Percentiles rank a stretch among this genome's conserved stretches.
Evolutionary conservation across 1,284 basidiomycete species (phyloP).

Genomic region (Apiotrichum laibachii): DNA sequence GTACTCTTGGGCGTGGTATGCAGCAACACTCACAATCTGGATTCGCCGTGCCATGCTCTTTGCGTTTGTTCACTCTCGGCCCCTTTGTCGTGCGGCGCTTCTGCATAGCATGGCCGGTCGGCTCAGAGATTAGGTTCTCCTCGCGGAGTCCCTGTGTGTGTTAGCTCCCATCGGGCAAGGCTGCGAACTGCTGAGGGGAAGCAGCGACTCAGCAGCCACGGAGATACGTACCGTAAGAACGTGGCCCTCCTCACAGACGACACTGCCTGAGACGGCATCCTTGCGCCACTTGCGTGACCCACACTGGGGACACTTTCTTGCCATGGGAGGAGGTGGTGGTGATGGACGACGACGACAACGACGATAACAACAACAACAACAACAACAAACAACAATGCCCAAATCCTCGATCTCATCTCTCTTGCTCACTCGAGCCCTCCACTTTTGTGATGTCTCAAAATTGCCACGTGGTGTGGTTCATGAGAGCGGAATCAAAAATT

Average conservation of each 20-base stretch:
- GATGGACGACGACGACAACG: not conserved
- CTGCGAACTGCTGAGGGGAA: too few relatives aligned
- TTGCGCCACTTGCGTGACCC: constrained; percentile 48
- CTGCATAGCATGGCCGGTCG: constrained; percentile 32
- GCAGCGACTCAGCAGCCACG: too few relatives aligned
- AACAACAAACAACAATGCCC: not conserved
- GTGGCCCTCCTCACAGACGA: constrained; percentile 51
- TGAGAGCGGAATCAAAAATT: constrained; percentile 22
- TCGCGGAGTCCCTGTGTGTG: constrained; percentile 39
- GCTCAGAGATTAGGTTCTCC: constrained; percentile 40
- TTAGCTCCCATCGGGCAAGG: not conserved
- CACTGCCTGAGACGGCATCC: constrained; percentile 39
- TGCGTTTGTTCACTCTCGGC: constrained; percentile 29
- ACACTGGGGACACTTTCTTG: constrained; percentile 42
- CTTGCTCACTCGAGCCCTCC: not conserved
- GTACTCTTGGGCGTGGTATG: not conserved
- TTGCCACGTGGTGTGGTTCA: constrained; percentile 13
- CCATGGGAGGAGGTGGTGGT: constrained; percentile 27
- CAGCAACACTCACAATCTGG: constrained; percentile 32
- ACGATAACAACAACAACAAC: constrained; percentile 1
- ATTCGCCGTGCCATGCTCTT: constrained; percentile 33
- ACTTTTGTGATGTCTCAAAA: constrained; percentile 3
- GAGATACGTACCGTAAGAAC: constrained; percentile 39
- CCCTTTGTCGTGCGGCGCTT: constrained; percentile 33
- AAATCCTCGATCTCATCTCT: too few relatives aligned